Evolutionary conservation across 1,284 basidiomycete species (phyloP), one percentile per base, ranked within the genome.

Genomic region (Earliella scabrosa): DNA sequence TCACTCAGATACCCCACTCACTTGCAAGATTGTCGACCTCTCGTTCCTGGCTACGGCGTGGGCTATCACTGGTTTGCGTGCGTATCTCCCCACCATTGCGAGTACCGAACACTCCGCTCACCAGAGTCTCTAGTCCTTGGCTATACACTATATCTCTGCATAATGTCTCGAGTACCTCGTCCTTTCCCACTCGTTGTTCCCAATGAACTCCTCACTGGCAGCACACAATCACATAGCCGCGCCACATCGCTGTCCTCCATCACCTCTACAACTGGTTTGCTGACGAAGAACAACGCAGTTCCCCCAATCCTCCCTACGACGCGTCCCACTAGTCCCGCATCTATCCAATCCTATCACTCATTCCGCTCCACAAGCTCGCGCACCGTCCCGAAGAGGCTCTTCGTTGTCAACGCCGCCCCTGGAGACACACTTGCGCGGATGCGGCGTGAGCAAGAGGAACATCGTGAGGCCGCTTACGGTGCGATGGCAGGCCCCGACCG

Each of bases 41-140:
- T 60, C 64, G 0, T 70, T 76, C 43, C 63, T 76, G 8, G 67
- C 72, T 46, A 72, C 68, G 20, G 73, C 74, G 26, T 82, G 76
- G 76, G 63, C 66, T 1, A 66, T 79, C 31, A 67, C 75, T 32
- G 77, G 62, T 5, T 60, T 74, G 1, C 54, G 74, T 76, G 59
- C 60, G 73, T 61, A 16, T n/a, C n/a, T n/a, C n/a, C n/a, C n/a
- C n/a, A n/a, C n/a, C n/a, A n/a, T n/a, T n/a, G n/a, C n/a, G n/a
- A n/a, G n/a, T n/a, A n/a, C n/a, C n/a, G 14, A 32, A 3, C 20
- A 24, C 21, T 13, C 39, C 36, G 18, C 13, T 56, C 18, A 46
- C 20, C 26, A n/a, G n/a, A n/a, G n/a, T n/a, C n/a, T n/a, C 35
- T 23, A 76, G 74, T 74, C 8, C 45, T 71, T 27, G 68, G 58